Evolutionary conservation across 164 flowering plant genomes (phyloP).

Genomic region (Macadamia tetraphylla): DNA sequence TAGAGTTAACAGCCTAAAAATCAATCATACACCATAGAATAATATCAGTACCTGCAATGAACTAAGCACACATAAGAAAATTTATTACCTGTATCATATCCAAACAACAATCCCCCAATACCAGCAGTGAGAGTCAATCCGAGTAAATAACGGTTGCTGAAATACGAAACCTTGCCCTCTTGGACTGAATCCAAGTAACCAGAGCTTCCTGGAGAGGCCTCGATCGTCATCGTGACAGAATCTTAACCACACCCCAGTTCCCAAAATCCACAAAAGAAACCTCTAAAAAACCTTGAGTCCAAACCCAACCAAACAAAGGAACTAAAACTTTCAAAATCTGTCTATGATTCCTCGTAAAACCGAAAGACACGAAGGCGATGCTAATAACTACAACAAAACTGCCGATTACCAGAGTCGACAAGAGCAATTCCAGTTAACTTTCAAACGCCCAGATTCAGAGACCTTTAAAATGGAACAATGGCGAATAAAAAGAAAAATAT

Average conservation of each 20-base stretch:
- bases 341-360: no score
- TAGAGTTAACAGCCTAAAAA: background rate
- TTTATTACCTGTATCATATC: slow-evolving; percentile 87
- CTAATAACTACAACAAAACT: no score
- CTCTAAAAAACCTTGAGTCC: no score
- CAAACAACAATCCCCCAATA: slow-evolving; percentile 87
- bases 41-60: background rate
- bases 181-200: slow-evolving; percentile 50
- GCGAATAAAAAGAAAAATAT: no score
- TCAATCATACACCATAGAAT: background rate
- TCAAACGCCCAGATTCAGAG: no score
- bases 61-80: background rate
- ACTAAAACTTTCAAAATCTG: no score
- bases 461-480: no score
- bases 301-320: no score
- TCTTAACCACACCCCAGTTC: background rate
- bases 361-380: no score
- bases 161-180: slow-evolving; percentile 51
- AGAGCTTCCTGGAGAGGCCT: slow-evolving; percentile 61
- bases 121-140: slow-evolving; percentile 82
- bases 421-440: no score
- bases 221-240: slow-evolving; percentile 46
- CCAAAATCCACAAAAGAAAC: background rate
- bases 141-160: slow-evolving; percentile 63
- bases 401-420: no score